phyloP scores from a whole-genome alignment of 164 flowering plant genomes.

The Akebia trifoliata region DNA sequence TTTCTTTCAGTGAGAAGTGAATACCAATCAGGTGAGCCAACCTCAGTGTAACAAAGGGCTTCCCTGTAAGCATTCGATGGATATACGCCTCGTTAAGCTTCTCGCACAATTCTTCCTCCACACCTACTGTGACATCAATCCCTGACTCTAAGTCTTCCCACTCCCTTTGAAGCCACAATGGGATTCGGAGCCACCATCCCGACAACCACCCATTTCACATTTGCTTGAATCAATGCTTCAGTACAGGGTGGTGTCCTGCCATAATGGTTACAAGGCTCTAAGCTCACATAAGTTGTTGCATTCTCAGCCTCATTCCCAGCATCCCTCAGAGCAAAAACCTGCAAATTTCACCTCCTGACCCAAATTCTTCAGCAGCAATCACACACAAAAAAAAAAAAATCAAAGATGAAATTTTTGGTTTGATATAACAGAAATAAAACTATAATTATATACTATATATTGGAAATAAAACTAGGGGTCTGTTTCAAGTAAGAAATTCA shows the following conservation, averaged over 20 bases:
- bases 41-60: conserved; percentile 79
- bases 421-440: too few species aligned
- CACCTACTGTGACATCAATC: conserved; percentile 64
- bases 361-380: conserved; percentile 12
- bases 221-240: conserved; percentile 85
- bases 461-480: too few species aligned
- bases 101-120: conserved; percentile 81
- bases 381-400: too few species aligned
- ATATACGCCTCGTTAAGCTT: conserved; percentile 73
- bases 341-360: conserved; percentile 17
- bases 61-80: conserved; percentile 78
- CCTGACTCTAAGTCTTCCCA: conserved; percentile 68
- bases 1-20: too few species aligned
- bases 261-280: conserved; percentile 93
- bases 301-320: conserved; percentile 81
- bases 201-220: conserved; percentile 80
- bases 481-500: too few species aligned
- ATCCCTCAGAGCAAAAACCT: conserved; percentile 91
- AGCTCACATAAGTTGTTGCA: conserved; percentile 91
- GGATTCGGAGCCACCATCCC: conserved; percentile 99
- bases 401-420: too few species aligned
- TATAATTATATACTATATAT: too few species aligned
- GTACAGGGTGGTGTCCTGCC: conserved; percentile 96
- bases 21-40: conserved; percentile 23
- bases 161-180: conserved; percentile 80